phyloP scores from a whole-genome alignment of 768 basidiomycete genomes.

The Amanita subjunquillea region DNA sequence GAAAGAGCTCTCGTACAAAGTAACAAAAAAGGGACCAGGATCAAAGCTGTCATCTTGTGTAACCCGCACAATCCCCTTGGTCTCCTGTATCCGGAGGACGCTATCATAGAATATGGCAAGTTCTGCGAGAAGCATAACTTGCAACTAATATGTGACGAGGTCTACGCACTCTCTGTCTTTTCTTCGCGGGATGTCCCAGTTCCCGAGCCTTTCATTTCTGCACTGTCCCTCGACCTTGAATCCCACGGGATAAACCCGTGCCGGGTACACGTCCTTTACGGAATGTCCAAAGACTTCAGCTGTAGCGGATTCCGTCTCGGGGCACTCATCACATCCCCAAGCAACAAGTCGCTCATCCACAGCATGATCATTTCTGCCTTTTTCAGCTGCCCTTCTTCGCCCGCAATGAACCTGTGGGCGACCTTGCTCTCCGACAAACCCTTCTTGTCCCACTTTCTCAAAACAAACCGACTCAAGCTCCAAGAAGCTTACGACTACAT shows the following conservation, averaged over 20 bases:
- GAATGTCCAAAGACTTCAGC: conserved; percentile 21
- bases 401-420: conserved; percentile 14
- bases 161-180: conserved; percentile 18
- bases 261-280: conserved; percentile 17
- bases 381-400: conserved; percentile 14
- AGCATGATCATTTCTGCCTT: conserved; percentile 10
- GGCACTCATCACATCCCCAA: conserved; percentile 10
- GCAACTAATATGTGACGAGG: conserved; percentile 19
- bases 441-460: conserved; percentile 11
- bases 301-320: conserved; percentile 18
- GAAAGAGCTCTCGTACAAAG: conserved; percentile 11
- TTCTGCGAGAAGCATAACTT: conserved; percentile 14
- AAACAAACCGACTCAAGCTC: conserved; percentile 9
- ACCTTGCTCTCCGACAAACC: conserved; percentile 13
- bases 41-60: conserved; percentile 16
- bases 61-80: conserved; percentile 22
- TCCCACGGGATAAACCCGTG: conserved; percentile 11
- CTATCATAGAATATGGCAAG: conserved; percentile 13
- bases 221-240: conserved; percentile 13
- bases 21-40: conserved; percentile 8
- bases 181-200: conserved; percentile 9
- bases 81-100: conserved; percentile 11
- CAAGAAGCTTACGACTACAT: conserved; percentile 14
- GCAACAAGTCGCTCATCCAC: conserved; percentile 8
- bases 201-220: conserved; percentile 14